Evolutionary conservation across 768 basidiomycete genomes (phyloP), one percentile per base, ranked within the genome.

Genomic region (Chalciporus pseudorubinellus): DNA sequence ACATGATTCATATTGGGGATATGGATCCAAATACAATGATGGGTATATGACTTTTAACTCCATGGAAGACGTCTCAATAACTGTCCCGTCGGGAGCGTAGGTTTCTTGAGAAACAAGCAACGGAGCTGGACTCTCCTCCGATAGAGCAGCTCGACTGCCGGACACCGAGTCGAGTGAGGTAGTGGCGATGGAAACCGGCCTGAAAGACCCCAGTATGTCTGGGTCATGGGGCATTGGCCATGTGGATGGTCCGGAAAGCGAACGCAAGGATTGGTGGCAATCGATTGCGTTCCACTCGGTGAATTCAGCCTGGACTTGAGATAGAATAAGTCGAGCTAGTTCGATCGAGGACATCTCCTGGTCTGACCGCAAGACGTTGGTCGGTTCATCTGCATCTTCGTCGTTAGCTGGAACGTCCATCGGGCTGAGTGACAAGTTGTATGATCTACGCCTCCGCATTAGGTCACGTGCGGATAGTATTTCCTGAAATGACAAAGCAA

Each of bases 1-100:
- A 59, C 83, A 85, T 2, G 74, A 70, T 57, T 86, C 83, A 59
- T 88, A 87, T 6, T 63, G 56, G 0, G 79, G 71, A 56, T 69
- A 59, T 2, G 69, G 55, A 34, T 65, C 58, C 34, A 70, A 6
- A n/a, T 46, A 18, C 6, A 49, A 39, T 2, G 50, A 28, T 20
- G 52, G 2, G 12, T 46, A 44, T 41, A 66, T 40, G 10, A 62
- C 46, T 5, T 64, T 44, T 28, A 68, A 36, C 38, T 56, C 38
- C 18, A 57, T 13, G 10, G 51, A 51, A 8, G 51, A 56, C 10
- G 26, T 41, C 39, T 54, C 53, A 29, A 42, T 19, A 19, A 59
- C 40, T 1, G 28, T n/a, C 33, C 56, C 64, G 6, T 59, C 51
- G 3, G 46, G 50, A 8, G 58, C 57, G 43, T 66, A 66, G 1